These are phyloP conservation scores for Monoraphidium neglectum DNA, from an alignment of 139 green algal species.

Conservation along the genomic window DNA sequence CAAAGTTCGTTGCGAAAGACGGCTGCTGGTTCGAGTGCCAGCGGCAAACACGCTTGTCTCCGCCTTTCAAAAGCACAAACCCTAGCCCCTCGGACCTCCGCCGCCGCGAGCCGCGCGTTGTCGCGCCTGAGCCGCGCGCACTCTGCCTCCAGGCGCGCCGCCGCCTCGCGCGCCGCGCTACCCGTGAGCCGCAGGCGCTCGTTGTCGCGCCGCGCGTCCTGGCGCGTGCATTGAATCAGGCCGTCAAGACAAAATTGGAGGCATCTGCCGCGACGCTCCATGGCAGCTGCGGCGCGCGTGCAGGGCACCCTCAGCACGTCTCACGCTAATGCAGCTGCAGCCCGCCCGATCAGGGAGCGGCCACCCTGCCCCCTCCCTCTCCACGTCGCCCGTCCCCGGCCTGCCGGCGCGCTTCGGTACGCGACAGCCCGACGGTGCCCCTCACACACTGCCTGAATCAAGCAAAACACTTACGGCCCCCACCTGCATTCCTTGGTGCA, in stretches of 20 bases:
- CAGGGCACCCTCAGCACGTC: neutral
- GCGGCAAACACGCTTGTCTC: neutral
- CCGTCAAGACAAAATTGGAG: neutral
- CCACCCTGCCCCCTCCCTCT: neutral
- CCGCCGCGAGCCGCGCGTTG: constrained; percentile 11
- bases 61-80: neutral
- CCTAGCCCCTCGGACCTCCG: constrained; percentile 1
- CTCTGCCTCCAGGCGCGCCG: neutral
- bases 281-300: constrained; percentile 1
- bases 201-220: constrained; percentile 10
- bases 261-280: neutral
- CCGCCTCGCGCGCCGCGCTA: constrained; percentile 5
- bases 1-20: neutral
- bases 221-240: neutral
- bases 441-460: neutral
- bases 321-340: neutral
- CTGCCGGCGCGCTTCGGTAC: neutral
- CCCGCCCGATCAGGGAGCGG: neutral
- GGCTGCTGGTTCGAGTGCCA: too few species aligned
- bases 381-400: neutral
- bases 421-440: neutral
- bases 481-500: neutral
- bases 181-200: constrained; percentile 18
- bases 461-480: neutral
- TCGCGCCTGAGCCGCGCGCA: constrained; percentile 6